A percentile compares a stretch with the other conserved stretches of the same genome.
These are phyloP conservation scores for Capsicum chinense DNA, from an alignment of 257 asterid species.

Conservation along the genomic window DNA sequence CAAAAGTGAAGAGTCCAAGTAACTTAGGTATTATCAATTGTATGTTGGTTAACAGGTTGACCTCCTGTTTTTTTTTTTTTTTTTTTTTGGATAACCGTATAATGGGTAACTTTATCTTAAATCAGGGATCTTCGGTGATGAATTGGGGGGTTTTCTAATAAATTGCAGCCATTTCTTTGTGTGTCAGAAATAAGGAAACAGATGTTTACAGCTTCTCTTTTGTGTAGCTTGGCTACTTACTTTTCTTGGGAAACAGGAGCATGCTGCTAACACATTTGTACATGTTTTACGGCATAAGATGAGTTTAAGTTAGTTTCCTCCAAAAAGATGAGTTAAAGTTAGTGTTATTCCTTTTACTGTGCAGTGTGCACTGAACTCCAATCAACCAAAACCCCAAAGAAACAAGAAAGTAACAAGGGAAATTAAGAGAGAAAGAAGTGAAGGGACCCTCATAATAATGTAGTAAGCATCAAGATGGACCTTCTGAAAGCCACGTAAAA, in stretches of 20 bases:
- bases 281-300: background rate
- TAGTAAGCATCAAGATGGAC: background rate
- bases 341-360: constrained; percentile 1
- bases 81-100: no score
- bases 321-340: background rate
- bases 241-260: background rate
- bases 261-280: background rate
- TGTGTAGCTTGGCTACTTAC: background rate
- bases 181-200: background rate
- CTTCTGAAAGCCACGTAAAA: background rate
- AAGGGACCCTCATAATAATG: background rate
- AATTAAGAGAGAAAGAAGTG: background rate
- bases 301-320: background rate
- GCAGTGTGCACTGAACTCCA: background rate
- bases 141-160: background rate
- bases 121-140: background rate
- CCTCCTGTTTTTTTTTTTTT: no score
- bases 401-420: background rate
- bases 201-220: background rate
- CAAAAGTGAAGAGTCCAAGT: no score
- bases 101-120: background rate
- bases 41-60: no score
- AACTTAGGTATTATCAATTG: no score
- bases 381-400: background rate
- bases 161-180: background rate